These are phyloP conservation scores for Pontederia crassipes DNA, from an alignment of 176 grass and related monocot species.

Conservation along the genomic window DNA sequence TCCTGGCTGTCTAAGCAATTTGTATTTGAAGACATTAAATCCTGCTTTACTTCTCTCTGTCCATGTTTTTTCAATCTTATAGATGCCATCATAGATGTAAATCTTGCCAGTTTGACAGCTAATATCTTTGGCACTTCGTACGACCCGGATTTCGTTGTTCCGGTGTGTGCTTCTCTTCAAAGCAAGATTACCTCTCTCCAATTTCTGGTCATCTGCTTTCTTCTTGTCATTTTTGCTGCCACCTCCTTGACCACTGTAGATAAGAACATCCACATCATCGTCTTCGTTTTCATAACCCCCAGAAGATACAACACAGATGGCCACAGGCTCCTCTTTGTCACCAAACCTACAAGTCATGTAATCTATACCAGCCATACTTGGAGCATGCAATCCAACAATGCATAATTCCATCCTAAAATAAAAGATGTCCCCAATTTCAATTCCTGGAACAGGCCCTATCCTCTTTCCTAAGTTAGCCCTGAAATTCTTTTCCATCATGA, in stretches of 20 bases:
- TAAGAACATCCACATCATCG: conserved; percentile 59
- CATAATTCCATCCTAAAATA: conserved; percentile 89
- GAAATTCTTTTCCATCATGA: conserved; percentile 46
- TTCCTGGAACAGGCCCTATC: conserved; percentile 56
- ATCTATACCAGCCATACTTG: conserved; percentile 91
- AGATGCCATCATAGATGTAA: conserved; percentile 95
- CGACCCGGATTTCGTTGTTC: conserved; percentile 74
- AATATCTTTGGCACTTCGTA: conserved; percentile 67
- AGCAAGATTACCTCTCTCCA: conserved; percentile 88
- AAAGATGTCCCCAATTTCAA: conserved; percentile 88
- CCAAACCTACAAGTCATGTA: conserved; percentile 56
- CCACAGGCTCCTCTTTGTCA: conserved; percentile 61
- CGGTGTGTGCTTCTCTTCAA: conserved; percentile 61
- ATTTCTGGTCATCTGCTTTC: conserved; percentile 53
- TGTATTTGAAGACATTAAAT: conserved; percentile 76
- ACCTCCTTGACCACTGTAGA: conserved; percentile 82
- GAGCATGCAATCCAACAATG: conserved; percentile 68
- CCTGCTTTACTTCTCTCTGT: conserved; percentile 61
- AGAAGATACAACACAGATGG: conserved; percentile 75
- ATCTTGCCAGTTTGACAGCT: conserved; percentile 47
- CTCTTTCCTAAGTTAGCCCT: conserved; percentile 58
- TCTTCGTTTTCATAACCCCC: conserved; percentile 89
- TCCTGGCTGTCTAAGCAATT: conserved; percentile 58
- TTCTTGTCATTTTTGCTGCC: conserved; percentile 47
- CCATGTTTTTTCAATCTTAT: conserved; percentile 76